These are phyloP conservation scores for Aspergillus pseudoterreus DNA, from an alignment of 2,329 filamentous ascomycete genomes.

Conservation along the genomic window DNA sequence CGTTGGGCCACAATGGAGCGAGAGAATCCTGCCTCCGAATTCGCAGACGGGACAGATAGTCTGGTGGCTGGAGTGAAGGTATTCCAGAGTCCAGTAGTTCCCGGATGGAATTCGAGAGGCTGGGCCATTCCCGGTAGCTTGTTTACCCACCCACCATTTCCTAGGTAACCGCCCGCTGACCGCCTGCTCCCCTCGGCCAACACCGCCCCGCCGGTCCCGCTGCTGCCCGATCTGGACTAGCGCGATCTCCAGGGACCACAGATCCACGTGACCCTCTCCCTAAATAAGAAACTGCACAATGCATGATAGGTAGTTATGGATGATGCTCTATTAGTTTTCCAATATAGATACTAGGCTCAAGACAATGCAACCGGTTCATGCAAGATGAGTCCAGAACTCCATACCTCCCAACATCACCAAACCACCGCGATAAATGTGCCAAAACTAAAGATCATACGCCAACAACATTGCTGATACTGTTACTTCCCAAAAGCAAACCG, in stretches of 20 bases:
- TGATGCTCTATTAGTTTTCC: too few species aligned
- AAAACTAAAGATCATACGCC: background rate
- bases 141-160: constrained; percentile 36
- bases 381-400: background rate
- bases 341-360: too few species aligned
- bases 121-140: constrained; percentile 37
- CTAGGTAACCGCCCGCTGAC: constrained; percentile 31
- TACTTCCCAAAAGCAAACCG: constrained; percentile 31
- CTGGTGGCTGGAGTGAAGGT: constrained; percentile 32
- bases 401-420: background rate
- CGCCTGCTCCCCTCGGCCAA: constrained; percentile 22
- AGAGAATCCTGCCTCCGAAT: constrained; percentile 1
- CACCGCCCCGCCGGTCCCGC: background rate
- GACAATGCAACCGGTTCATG: background rate
- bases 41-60: constrained; percentile 6
- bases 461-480: background rate
- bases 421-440: background rate
- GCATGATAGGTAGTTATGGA: too few species aligned
- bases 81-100: too few species aligned
- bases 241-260: background rate
- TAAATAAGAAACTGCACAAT: too few species aligned
- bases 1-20: constrained; percentile 11
- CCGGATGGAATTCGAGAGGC: constrained; percentile 33
- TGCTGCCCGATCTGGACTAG: background rate
- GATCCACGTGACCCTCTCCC: background rate